A percentile compares a stretch with the other conserved stretches of the same genome.
These are phyloP conservation scores for Schwanniomyces yamadae DNA, from an alignment of 805 yeast genomes.

Conservation along the genomic window DNA sequence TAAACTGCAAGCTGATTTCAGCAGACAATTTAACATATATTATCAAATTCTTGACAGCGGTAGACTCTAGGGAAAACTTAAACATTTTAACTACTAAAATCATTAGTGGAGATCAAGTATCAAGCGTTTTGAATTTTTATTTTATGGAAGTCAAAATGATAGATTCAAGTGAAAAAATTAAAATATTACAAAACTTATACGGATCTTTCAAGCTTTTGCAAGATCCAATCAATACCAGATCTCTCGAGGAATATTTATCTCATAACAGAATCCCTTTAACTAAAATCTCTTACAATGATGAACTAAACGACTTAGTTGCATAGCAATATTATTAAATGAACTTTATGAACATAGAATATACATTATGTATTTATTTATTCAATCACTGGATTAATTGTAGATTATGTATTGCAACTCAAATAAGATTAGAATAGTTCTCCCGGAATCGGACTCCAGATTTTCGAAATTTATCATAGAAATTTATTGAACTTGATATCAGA, in stretches of 20 bases:
- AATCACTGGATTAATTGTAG: too few species aligned
- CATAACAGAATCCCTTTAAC: neutral
- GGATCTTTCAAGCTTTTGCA: slow-evolving; percentile 20
- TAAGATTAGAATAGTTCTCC: too few species aligned
- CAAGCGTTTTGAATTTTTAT: slow-evolving; percentile 28
- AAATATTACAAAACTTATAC: slow-evolving; percentile 22
- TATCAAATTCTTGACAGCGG: slow-evolving; percentile 24
- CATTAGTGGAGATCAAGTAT: slow-evolving; percentile 12
- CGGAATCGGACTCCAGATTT: too few species aligned
- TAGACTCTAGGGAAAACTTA: slow-evolving; percentile 21
- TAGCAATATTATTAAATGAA: neutral
- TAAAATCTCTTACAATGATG: slow-evolving; percentile 1
- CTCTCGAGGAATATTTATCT: slow-evolving; percentile 12
- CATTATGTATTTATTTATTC: neutral
- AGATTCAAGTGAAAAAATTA: slow-evolving; percentile 16
- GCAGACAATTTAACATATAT: slow-evolving; percentile 22
- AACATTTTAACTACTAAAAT: slow-evolving; percentile 28
- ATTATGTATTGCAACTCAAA: too few species aligned
- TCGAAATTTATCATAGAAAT: too few species aligned
- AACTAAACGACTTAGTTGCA: neutral
- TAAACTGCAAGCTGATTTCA: slow-evolving; percentile 18
- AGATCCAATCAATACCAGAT: slow-evolving; percentile 22
- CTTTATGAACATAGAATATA: neutral
- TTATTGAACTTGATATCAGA: too few species aligned
- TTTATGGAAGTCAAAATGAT: slow-evolving; percentile 26